Percentiles rank a stretch among this genome's conserved stretches.
phyloP scores from a whole-genome alignment of 257 asterid species.

The Nicotiana attenuata region DNA sequence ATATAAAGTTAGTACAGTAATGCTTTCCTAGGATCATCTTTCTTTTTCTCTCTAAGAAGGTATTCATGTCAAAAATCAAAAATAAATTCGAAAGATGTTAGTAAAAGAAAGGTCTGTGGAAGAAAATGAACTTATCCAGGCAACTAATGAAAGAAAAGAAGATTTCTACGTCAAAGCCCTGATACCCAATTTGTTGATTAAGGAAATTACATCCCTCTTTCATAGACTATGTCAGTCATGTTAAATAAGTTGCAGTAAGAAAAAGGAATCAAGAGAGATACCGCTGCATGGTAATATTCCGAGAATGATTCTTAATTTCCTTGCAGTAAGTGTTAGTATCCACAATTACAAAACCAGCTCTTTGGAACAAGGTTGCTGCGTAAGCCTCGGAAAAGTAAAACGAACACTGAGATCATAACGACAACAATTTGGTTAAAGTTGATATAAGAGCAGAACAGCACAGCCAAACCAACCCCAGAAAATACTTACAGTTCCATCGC shows the following conservation, averaged over 20 bases:
- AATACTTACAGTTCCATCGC: slow-evolving; percentile 81
- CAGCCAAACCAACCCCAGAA: not conserved
- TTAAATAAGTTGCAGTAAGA: not conserved
- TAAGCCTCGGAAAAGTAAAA: slow-evolving; percentile 64
- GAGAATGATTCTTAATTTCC: slow-evolving; percentile 48
- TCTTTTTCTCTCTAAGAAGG: not conserved
- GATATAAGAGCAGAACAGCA: not conserved
- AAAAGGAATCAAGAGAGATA: slow-evolving; percentile 16
- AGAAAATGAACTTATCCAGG: not conserved
- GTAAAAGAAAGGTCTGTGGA: not conserved
- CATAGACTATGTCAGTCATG: not conserved
- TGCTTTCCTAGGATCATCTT: not conserved
- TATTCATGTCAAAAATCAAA: not conserved
- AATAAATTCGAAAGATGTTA: not conserved
- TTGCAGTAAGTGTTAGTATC: slow-evolving; percentile 47
- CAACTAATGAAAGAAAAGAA: not conserved
- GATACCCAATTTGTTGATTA: not conserved
- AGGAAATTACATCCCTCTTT: not conserved
- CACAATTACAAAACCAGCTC: slow-evolving; percentile 52
- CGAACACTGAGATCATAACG: slow-evolving; percentile 43
- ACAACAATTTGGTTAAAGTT: not conserved
- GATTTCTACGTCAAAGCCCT: not conserved
- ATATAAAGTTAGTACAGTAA: not conserved
- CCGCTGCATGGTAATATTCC: slow-evolving; percentile 55
- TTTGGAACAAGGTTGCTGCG: slow-evolving; percentile 46